A percentile compares a stretch with the other conserved stretches of the same genome.
Conservation (phyloP, 495 filamentous ascomycete species). For the Penicillium ucsense region DNA sequence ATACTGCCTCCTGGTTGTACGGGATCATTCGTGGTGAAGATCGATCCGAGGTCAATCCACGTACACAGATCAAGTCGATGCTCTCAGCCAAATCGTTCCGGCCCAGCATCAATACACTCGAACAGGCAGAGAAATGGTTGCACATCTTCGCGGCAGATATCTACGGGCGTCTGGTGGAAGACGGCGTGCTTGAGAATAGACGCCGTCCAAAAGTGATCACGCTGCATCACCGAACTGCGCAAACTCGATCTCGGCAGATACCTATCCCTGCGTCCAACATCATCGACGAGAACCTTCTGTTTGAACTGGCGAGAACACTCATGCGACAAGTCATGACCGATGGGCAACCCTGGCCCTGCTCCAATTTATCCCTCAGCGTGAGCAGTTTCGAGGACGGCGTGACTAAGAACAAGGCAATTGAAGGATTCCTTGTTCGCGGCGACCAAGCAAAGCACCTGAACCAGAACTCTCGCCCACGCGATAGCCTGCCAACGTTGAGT, state of each 20-base stretch:
- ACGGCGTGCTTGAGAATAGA: conserved; percentile 83
- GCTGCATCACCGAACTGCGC: conserved; percentile 63
- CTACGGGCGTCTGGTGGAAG: conserved; percentile 78
- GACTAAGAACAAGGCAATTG: conserved; percentile 74
- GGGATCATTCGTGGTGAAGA: conserved; percentile 79
- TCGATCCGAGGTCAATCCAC: conserved; percentile 75
- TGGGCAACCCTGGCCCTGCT: conserved; percentile 76
- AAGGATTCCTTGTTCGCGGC: conserved; percentile 71
- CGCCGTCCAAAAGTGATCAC: conserved; percentile 77
- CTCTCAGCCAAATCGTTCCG: conserved; percentile 95
- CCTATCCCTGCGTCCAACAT: conserved; percentile 68
- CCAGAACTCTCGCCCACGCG: conserved; percentile 7
- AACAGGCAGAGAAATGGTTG: conserved; percentile 80
- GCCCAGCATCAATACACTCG: conserved; percentile 67
- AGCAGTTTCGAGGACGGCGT: conserved; percentile 85
- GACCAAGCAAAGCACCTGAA: conserved; percentile 53
- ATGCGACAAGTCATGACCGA: conserved; percentile 70
- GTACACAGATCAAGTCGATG: conserved; percentile 96
- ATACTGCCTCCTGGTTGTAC: conserved; percentile 84
- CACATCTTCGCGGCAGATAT: conserved; percentile 91
- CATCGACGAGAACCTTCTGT: conserved; percentile 64
- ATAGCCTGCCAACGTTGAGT: not conserved
- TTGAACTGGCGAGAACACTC: conserved; percentile 65
- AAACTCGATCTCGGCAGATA: conserved; percentile 60
- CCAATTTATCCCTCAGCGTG: conserved; percentile 74